Conservation (phyloP, 2,329 filamentous ascomycete genomes). For the Paecilomyces fulvus region DNA sequence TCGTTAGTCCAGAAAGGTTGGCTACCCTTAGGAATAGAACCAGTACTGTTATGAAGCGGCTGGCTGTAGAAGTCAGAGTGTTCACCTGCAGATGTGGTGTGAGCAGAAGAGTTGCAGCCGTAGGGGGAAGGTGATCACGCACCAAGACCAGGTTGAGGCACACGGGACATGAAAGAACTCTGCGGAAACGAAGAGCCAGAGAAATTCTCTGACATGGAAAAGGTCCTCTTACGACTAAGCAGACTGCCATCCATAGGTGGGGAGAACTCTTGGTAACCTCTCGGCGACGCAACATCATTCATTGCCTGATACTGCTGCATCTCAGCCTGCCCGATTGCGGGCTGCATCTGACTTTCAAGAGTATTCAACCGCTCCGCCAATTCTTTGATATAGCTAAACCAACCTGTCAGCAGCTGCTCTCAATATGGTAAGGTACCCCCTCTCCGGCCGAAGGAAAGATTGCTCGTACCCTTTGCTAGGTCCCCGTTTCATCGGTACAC, state of each 20-base stretch:
- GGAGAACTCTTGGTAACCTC: constrained; percentile 45
- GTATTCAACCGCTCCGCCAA: constrained; percentile 75
- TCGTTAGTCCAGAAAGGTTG: constrained; percentile 33
- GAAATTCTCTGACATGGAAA: constrained; percentile 42
- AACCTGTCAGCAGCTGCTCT: constrained; percentile 12
- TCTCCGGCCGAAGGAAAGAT: background rate
- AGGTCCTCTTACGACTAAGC: constrained; percentile 39
- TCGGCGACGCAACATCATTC: constrained; percentile 33
- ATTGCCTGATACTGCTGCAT: constrained; percentile 36
- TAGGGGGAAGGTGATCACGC: constrained; percentile 5
- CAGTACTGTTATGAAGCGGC: constrained; percentile 23
- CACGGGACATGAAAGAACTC: constrained; percentile 26
- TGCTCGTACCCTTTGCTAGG: constrained; percentile 70
- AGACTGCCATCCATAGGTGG: constrained; percentile 39
- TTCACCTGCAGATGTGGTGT: constrained; percentile 6
- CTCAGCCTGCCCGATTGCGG: constrained; percentile 30
- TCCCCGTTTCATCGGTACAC: constrained; percentile 78
- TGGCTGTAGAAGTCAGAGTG: constrained; percentile 7
- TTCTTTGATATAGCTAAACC: constrained; percentile 74
- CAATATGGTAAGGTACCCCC: background rate
- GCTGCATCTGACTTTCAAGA: constrained; percentile 66
- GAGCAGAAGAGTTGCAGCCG: background rate
- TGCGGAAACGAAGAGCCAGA: constrained; percentile 34
- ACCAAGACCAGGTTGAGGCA: constrained; percentile 28
- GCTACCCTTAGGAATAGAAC: constrained; percentile 24